Conservation (phyloP, 805 yeast genomes). For the Hanseniaspora valbyensis region DNA sequence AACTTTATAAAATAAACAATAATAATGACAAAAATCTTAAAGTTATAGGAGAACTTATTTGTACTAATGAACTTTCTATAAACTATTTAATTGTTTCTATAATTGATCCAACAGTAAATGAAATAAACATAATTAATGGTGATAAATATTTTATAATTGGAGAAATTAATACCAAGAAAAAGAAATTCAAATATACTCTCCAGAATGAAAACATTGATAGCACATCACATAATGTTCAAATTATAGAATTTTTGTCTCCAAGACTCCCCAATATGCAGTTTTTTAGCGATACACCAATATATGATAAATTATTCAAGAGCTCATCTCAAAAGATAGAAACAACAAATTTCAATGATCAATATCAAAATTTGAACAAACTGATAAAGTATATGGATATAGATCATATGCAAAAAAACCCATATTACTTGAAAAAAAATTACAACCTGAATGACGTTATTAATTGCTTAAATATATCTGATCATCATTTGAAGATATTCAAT, state of each 20-base stretch:
- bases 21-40: neutral
- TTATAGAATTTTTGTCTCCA: constrained; percentile 61
- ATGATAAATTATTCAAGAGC: neutral
- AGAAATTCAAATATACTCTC: constrained; percentile 5
- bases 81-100: constrained; percentile 7
- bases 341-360: neutral
- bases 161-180: neutral
- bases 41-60: constrained; percentile 1
- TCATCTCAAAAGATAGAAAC: neutral
- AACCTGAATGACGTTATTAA: constrained; percentile 13
- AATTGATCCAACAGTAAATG: neutral
- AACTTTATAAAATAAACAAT: neutral
- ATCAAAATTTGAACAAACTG: neutral
- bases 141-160: constrained; percentile 12
- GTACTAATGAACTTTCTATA: neutral
- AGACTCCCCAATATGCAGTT: constrained; percentile 60
- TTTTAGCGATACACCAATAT: constrained; percentile 61
- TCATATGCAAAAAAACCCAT: neutral
- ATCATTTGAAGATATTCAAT: constrained; percentile 20
- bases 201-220: neutral
- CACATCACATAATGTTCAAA: constrained; percentile 15
- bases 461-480: constrained; percentile 22
- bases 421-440: neutral
- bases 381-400: neutral
- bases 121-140: neutral